phyloP scores from a whole-genome alignment of 306 rosid species.

The Lathyrus aphaca region DNA sequence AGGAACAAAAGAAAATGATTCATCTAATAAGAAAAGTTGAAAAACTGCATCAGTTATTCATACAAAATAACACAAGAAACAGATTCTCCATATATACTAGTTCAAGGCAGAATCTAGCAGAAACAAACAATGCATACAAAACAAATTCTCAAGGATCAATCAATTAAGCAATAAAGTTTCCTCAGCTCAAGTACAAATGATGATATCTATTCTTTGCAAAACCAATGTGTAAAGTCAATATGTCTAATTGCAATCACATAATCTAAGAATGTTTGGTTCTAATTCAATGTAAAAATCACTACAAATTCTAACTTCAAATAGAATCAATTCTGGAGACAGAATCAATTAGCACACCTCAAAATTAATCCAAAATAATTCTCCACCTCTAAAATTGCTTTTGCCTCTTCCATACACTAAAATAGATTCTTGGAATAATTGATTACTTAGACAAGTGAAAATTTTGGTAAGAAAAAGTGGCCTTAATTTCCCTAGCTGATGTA shows the following conservation, averaged over 20 bases:
- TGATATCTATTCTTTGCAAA: neutral
- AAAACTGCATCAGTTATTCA: neutral
- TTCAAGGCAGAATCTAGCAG: conserved; percentile 1
- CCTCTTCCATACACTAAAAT: neutral
- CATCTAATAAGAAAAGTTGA: neutral
- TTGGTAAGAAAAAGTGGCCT: neutral
- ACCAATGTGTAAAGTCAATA: neutral
- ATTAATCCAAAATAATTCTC: too few species aligned
- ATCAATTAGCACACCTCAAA: too few species aligned
- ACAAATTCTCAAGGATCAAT: conserved; percentile 16
- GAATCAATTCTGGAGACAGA: too few species aligned
- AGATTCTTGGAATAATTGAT: neutral
- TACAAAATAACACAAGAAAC: conserved; percentile 10
- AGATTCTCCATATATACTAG: neutral
- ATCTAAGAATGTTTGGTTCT: neutral
- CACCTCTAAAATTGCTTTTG: too few species aligned
- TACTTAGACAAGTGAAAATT: neutral
- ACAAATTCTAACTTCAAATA: too few species aligned
- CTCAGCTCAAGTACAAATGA: neutral
- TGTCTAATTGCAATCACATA: neutral
- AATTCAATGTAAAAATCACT: too few species aligned
- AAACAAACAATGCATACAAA: conserved; percentile 23
- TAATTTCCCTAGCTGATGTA: neutral
- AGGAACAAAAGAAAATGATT: neutral
- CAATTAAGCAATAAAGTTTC: conserved; percentile 15